These are phyloP conservation scores for Drechslerella dactyloides DNA, from an alignment of 2,329 filamentous ascomycete species.

Conservation along the genomic window DNA sequence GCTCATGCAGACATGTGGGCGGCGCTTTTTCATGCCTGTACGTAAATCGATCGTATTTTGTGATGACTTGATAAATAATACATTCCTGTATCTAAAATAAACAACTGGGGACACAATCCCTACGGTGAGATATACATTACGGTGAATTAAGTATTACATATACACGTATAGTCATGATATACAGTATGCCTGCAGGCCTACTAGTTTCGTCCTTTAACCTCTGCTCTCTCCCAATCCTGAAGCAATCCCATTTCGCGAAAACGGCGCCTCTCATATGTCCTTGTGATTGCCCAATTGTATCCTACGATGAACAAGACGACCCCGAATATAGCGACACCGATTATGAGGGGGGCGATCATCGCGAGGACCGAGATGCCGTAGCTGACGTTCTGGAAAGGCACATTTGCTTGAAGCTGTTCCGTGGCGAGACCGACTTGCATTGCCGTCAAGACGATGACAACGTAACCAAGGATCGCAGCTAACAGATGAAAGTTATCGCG, in stretches of 20 bases:
- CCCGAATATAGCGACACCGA: constrained; percentile 26
- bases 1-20: too few species aligned
- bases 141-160: too few species aligned
- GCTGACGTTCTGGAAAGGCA: constrained; percentile 53
- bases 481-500: constrained; percentile 60
- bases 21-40: too few species aligned
- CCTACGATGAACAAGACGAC: constrained; percentile 37
- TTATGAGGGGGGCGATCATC: constrained; percentile 49
- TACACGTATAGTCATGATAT: too few species aligned
- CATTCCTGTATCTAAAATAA: too few species aligned
- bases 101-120: too few species aligned
- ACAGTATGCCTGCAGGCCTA: too few species aligned
- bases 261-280: constrained; percentile 27
- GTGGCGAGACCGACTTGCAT: constrained; percentile 63
- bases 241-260: constrained; percentile 39
- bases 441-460: constrained; percentile 61
- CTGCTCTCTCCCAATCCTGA: constrained; percentile 18
- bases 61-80: too few species aligned
- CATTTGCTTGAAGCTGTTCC: constrained; percentile 53
- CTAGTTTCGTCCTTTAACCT: background rate
- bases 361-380: constrained; percentile 53
- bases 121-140: too few species aligned
- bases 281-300: constrained; percentile 41
- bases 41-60: too few species aligned
- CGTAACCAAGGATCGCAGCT: constrained; percentile 59